These are phyloP conservation scores for Ogataea polymorpha DNA, from an alignment of 805 yeast genomes.

Conservation along the genomic window DNA sequence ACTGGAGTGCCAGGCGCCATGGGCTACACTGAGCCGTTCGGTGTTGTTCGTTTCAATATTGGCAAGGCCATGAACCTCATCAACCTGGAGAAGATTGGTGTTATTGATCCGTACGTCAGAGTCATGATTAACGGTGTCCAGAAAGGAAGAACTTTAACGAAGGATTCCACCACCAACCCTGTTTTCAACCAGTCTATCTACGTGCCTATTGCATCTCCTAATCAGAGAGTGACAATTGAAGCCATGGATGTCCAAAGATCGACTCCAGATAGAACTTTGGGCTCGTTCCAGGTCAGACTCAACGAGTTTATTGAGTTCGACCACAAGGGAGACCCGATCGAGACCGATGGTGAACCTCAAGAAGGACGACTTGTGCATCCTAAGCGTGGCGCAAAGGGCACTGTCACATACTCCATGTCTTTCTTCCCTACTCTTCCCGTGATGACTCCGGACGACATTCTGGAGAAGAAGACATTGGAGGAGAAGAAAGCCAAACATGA, in stretches of 20 bases:
- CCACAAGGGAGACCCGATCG: constrained; percentile 60
- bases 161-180: constrained; percentile 69
- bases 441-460: constrained; percentile 69
- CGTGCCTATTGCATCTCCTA: constrained; percentile 76
- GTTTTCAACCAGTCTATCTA: constrained; percentile 82
- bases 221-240: constrained; percentile 79
- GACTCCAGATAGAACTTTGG: constrained; percentile 83
- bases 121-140: constrained; percentile 73
- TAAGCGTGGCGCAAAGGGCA: constrained; percentile 83
- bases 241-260: constrained; percentile 86
- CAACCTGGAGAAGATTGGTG: constrained; percentile 86
- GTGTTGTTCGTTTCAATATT: constrained; percentile 75
- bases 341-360: constrained; percentile 54
- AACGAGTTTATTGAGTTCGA: constrained; percentile 64
- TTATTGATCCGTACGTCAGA: constrained; percentile 87
- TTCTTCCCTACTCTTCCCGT: constrained; percentile 85
- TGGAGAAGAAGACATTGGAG: constrained; percentile 30
- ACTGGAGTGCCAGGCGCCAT: constrained; percentile 63
- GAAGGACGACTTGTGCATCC: constrained; percentile 59
- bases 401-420: constrained; percentile 65
- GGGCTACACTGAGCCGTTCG: constrained; percentile 93
- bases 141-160: constrained; percentile 71
- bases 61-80: constrained; percentile 70
- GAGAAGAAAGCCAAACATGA: constrained; percentile 28
- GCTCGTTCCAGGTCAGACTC: constrained; percentile 70